Evolutionary conservation across 768 basidiomycete genomes (phyloP), one percentile per base, ranked within the genome.

Genomic region (Pleurotus platypus): DNA sequence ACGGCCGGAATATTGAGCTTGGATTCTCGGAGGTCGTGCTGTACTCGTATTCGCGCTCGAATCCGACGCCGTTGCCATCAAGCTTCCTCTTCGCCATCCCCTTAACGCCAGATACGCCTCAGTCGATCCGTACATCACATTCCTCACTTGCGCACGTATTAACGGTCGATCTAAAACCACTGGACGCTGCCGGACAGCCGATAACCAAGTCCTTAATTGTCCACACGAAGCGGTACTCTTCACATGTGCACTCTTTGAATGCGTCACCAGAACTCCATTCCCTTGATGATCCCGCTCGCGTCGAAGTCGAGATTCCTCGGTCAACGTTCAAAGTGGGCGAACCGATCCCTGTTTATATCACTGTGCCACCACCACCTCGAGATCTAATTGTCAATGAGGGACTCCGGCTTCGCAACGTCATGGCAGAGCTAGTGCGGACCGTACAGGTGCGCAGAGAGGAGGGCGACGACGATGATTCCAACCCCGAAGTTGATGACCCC

Each of bases 81-180:
- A 80, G 81, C 18, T 81, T 88, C 59, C 84, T 87, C n/a, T 95
- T 94, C 70, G 82, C 90, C 38, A 85, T 95, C 59, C 90, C 89
- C 9, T 78, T 95, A 53, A 82, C 78, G 58, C 71, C 81, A 42
- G 93, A 95, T 69, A 85, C 89, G 5, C 93, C 93, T 0, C 90
- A 94, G 67, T 90, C 89, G 40, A 76, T 94, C 27, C 84, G 86
- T 63, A 90, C 92, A 3, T 77, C 85, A 13, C 81, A 82, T 60
- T 94, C 92, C 2, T 82, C 85, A 0, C 75, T 95, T 54, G 77
- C 78, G 12, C 89, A 95, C 67, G 75, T 78, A 13, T 75, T 95
- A 46, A 84, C 80, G 11, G 92, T 88, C 35, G 82, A 78, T 1
- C 71, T 95, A 20, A 75, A 85, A 64, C 79, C 86, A 0, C 60